These are phyloP conservation scores for Chlamydomonas urium DNA, from an alignment of 139 green algal species.

Conservation along the genomic window DNA sequence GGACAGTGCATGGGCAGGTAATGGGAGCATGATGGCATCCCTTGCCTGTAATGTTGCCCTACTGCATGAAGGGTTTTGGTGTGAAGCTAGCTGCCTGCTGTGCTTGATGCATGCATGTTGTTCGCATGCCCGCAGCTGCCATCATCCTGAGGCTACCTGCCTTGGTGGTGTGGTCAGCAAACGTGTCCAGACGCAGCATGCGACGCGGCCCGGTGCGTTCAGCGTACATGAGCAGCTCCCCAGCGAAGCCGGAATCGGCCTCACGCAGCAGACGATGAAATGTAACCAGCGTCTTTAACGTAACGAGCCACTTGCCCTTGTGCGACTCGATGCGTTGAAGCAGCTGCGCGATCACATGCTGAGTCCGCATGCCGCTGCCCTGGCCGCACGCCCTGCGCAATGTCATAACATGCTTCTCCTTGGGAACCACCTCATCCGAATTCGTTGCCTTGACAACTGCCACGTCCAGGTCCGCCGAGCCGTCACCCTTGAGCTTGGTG, in stretches of 20 bases:
- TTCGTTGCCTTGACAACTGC: slow-evolving; percentile 86
- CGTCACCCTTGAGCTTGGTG: slow-evolving; percentile 24
- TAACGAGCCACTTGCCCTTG: slow-evolving; percentile 46
- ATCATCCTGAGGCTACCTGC: background rate
- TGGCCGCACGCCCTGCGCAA: slow-evolving; percentile 38
- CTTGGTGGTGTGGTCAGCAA: slow-evolving; percentile 50
- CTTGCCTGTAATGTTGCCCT: too few species aligned
- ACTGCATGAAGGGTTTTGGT: background rate
- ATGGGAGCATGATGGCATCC: too few species aligned
- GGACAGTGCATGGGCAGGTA: too few species aligned
- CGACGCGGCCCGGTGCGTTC: slow-evolving; percentile 47
- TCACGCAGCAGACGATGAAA: slow-evolving; percentile 85
- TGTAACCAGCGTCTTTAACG: slow-evolving; percentile 80
- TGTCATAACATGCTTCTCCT: slow-evolving; percentile 94
- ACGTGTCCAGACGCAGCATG: slow-evolving; percentile 68
- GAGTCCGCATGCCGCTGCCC: slow-evolving; percentile 8
- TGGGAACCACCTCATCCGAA: slow-evolving; percentile 79
- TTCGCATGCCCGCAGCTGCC: background rate
- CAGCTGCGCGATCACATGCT: slow-evolving; percentile 48
- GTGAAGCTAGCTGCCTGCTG: background rate
- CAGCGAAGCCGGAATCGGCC: slow-evolving; percentile 62
- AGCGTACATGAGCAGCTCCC: slow-evolving; percentile 37
- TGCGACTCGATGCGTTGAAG: slow-evolving; percentile 36
- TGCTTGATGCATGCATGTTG: background rate
- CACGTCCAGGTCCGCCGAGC: slow-evolving; percentile 67